These are phyloP conservation scores for Furcasterigmium furcatum DNA, from an alignment of 2,329 filamentous ascomycete species.

Conservation along the genomic window DNA sequence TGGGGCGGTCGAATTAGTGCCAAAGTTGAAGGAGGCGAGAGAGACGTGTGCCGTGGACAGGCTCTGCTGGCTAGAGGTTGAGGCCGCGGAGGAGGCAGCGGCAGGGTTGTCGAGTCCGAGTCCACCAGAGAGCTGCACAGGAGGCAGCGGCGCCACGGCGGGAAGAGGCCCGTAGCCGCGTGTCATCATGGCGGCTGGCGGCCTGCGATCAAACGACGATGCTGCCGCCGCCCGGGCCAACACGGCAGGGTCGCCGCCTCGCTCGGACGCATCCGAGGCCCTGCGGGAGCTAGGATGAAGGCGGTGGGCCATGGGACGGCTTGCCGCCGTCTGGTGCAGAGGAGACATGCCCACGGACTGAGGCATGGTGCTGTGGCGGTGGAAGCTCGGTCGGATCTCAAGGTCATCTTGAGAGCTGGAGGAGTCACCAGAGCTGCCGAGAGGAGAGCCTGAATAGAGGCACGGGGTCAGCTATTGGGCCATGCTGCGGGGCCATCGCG, in stretches of 20 bases:
- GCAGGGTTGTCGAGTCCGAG: background rate
- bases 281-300: slow-evolving; percentile 23
- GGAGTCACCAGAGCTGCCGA: slow-evolving; percentile 32
- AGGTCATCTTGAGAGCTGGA: slow-evolving; percentile 35
- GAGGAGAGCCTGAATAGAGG: slow-evolving; percentile 16
- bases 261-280: slow-evolving; percentile 23
- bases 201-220: slow-evolving; percentile 9
- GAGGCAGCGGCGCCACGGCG: slow-evolving; percentile 3
- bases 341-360: slow-evolving; percentile 1
- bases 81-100: slow-evolving; percentile 9
- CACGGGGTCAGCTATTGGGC: no score
- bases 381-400: slow-evolving; percentile 29
- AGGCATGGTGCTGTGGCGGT: slow-evolving; percentile 8
- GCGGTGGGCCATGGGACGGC: slow-evolving; percentile 10
- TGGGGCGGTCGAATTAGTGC: slow-evolving; percentile 3
- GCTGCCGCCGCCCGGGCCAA: slow-evolving; percentile 5
- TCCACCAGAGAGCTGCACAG: slow-evolving; percentile 5
- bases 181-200: slow-evolving; percentile 21
- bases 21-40: slow-evolving; percentile 12
- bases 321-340: background rate
- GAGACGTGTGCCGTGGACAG: slow-evolving; percentile 7
- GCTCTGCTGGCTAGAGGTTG: slow-evolving; percentile 6
- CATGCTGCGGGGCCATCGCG: no score
- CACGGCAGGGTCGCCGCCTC: slow-evolving; percentile 5
- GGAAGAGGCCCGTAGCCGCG: slow-evolving; percentile 23